These are phyloP conservation scores for Mucor indicus DNA, from an alignment of 371 early-diverging fungal genomes.

Conservation along the genomic window DNA sequence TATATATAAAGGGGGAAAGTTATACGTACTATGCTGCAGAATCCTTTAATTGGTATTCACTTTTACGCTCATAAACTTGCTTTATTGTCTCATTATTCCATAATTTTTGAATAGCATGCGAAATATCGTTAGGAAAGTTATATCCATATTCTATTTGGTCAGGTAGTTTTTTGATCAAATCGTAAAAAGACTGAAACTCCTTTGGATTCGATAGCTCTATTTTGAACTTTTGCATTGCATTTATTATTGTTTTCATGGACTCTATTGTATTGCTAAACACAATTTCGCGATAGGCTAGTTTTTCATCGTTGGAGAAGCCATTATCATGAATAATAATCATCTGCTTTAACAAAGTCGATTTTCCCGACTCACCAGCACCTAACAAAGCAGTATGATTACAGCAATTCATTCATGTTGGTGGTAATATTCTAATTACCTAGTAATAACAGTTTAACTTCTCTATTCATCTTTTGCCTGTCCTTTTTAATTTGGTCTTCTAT, in stretches of 20 bases:
- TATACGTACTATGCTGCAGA: constrained; percentile 64
- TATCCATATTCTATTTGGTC: constrained; percentile 70
- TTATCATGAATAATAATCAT: constrained; percentile 95
- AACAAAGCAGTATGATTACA: neutral
- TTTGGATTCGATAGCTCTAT: constrained; percentile 59
- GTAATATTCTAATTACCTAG: constrained; percentile 65
- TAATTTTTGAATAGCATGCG: constrained; percentile 69
- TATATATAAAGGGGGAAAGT: neutral
- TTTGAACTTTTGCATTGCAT: constrained; percentile 82
- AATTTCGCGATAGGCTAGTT: constrained; percentile 87
- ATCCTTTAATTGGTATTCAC: constrained; percentile 77
- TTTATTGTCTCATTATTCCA: constrained; percentile 84
- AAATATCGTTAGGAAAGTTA: constrained; percentile 66
- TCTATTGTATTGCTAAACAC: constrained; percentile 92
- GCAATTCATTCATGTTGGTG: too few relatives aligned
- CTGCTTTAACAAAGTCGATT: constrained; percentile 95
- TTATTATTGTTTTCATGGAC: constrained; percentile 89
- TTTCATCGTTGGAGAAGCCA: constrained; percentile 85
- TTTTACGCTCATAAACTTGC: constrained; percentile 19
- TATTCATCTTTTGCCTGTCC: constrained; percentile 73
- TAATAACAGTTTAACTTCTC: constrained; percentile 93
- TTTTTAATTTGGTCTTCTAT: constrained; percentile 86
- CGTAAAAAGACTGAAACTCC: constrained; percentile 54
- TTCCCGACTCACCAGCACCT: constrained; percentile 98
- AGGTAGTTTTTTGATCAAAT: constrained; percentile 70